Percentiles rank a stretch among this genome's conserved stretches.
Evolutionary conservation across 441 rosid species (phyloP).

Genomic region (Breynia disticha): DNA sequence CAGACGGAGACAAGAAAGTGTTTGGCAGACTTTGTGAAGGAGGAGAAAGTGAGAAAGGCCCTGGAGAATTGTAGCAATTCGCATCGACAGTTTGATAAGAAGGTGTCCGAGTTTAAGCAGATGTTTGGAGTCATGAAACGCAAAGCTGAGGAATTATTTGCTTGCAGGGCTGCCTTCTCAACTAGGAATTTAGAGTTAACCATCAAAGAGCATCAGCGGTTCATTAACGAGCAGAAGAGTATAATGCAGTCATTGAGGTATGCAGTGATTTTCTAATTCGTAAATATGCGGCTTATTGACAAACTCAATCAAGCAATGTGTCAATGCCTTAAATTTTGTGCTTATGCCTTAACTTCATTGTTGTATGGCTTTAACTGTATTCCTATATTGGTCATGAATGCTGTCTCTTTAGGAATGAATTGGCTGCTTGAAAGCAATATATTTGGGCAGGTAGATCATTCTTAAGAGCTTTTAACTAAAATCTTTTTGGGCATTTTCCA

Average conservation of each 20-base stretch:
- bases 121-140: slow-evolving; percentile 60
- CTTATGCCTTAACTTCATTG: no score
- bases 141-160: slow-evolving; percentile 70
- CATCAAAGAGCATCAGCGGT: slow-evolving; percentile 57
- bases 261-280: no score
- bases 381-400: no score
- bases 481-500: no score
- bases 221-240: slow-evolving; percentile 70
- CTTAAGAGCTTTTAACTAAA: no score
- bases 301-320: no score
- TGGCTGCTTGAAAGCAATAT: no score
- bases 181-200: slow-evolving; percentile 48
- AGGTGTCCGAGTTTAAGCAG: slow-evolving; percentile 76
- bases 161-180: slow-evolving; percentile 40
- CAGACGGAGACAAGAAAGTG: slow-evolving; percentile 47
- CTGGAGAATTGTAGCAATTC: slow-evolving; percentile 61
- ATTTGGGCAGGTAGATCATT: no score
- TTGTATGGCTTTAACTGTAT: no score
- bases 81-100: slow-evolving; percentile 87
- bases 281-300: no score
- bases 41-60: slow-evolving; percentile 66
- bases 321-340: no score
- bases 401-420: no score
- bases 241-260: slow-evolving; percentile 97
- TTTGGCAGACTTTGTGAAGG: slow-evolving; percentile 84